phyloP scores from a whole-genome alignment of 2,329 filamentous ascomycete species.

The Xylariomycetidae sp. region DNA sequence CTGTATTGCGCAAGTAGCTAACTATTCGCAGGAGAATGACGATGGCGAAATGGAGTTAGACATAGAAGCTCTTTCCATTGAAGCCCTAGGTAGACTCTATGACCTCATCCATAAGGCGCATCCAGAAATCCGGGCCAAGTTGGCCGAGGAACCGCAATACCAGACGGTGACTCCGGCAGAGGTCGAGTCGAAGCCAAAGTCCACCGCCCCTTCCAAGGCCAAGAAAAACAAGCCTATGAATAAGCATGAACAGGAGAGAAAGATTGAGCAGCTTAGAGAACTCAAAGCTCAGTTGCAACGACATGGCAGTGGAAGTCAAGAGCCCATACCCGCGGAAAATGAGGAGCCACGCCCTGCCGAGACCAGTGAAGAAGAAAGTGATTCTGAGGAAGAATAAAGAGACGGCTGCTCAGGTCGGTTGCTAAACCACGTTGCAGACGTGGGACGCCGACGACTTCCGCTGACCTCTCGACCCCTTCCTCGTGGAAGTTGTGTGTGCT shows the following conservation, averaged over 20 bases:
- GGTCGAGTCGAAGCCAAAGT: slow-evolving; percentile 18
- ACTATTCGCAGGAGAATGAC: slow-evolving; percentile 46
- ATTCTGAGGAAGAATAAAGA: slow-evolving; percentile 27
- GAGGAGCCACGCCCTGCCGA: slow-evolving; percentile 19
- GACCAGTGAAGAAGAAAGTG: slow-evolving; percentile 23
- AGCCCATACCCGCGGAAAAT: slow-evolving; percentile 19
- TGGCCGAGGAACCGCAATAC: slow-evolving; percentile 29
- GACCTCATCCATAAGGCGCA: slow-evolving; percentile 37
- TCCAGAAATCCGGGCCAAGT: slow-evolving; percentile 29
- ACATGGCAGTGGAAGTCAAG: slow-evolving; percentile 39
- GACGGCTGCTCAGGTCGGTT: too few species aligned
- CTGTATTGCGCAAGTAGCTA: slow-evolving; percentile 4
- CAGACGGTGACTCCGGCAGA: slow-evolving; percentile 18
- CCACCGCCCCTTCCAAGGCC: slow-evolving; percentile 43
- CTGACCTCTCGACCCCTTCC: too few species aligned
- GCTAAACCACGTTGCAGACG: too few species aligned
- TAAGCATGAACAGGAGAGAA: slow-evolving; percentile 65
- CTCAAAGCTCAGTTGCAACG: slow-evolving; percentile 49
- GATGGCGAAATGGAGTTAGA: slow-evolving; percentile 57
- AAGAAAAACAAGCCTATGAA: slow-evolving; percentile 78
- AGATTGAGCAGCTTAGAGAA: slow-evolving; percentile 59
- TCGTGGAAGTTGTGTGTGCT: too few species aligned
- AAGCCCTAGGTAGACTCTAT: slow-evolving; percentile 49
- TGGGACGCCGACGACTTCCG: too few species aligned
- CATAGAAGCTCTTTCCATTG: slow-evolving; percentile 52